Conservation (phyloP, 768 basidiomycete species). For the Rhizopogon sp. region DNA sequence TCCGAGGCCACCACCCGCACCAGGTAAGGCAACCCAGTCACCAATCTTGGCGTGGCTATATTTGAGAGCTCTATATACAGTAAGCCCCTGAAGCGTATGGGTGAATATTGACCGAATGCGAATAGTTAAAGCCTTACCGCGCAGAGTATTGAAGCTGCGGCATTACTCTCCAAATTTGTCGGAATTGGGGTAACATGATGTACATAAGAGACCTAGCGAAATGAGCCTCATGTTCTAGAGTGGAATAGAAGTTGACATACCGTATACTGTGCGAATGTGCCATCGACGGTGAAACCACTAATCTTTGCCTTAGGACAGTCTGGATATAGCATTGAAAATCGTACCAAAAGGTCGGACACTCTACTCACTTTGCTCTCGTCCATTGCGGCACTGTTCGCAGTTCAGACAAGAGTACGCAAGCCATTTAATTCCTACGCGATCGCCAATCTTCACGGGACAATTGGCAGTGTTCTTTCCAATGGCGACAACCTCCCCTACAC, state of each 20-base stretch:
- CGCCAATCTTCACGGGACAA: constrained; percentile 66
- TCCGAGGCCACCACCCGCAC: constrained; percentile 80
- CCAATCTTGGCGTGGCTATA: constrained; percentile 58
- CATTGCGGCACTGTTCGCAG: constrained; percentile 74
- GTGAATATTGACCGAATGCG: background rate
- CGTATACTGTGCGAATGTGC: constrained; percentile 71
- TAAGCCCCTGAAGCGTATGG: constrained; percentile 51
- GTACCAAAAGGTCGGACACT: background rate
- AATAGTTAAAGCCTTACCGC: constrained; percentile 41
- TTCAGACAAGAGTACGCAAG: constrained; percentile 67
- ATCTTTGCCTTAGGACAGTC: constrained; percentile 56
- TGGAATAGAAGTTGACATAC: constrained; percentile 28
- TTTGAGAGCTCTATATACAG: constrained; percentile 84
- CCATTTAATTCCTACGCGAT: constrained; percentile 84
- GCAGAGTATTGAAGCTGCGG: constrained; percentile 73
- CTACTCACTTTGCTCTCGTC: constrained; percentile 69
- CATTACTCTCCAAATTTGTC: constrained; percentile 54
- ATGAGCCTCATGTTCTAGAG: background rate
- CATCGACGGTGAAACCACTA: constrained; percentile 73
- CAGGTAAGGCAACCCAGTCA: constrained; percentile 73
- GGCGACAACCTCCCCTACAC: constrained; percentile 77
- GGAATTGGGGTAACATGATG: constrained; percentile 79
- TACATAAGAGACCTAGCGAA: constrained; percentile 58
- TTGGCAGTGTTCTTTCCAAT: constrained; percentile 60
- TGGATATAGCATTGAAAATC: constrained; percentile 15